Evolutionary conservation across 495 filamentous ascomycete species (phyloP).

Genomic region (Cudoniella acicularis): DNA sequence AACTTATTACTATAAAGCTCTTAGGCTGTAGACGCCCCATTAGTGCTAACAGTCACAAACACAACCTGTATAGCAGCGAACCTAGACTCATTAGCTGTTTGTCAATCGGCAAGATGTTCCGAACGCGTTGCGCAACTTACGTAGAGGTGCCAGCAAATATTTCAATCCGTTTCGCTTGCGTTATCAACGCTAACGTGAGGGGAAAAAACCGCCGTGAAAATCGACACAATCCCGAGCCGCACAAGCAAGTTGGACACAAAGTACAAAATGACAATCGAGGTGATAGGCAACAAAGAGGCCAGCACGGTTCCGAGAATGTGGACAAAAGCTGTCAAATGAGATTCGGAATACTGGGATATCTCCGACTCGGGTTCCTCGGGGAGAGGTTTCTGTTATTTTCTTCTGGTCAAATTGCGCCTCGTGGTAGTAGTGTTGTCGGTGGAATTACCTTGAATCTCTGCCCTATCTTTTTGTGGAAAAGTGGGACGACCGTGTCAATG

Average conservation of each 20-base stretch:
- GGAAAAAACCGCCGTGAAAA: not conserved
- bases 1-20: too few relatives aligned
- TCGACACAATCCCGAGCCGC: not conserved
- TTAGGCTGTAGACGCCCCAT: too few relatives aligned
- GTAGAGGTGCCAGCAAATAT: not conserved
- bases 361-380: not conserved
- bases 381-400: too few relatives aligned
- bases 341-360: not conserved
- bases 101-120: not conserved
- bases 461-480: conserved; percentile 12
- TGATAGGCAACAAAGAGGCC: not conserved
- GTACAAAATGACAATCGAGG: not conserved
- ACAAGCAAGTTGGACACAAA: not conserved
- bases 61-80: not conserved
- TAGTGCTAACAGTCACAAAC: too few relatives aligned
- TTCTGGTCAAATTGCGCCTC: too few relatives aligned
- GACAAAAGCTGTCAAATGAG: not conserved
- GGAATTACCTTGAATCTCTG: conserved; percentile 9
- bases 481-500: conserved; percentile 8
- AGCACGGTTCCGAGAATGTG: not conserved
- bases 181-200: not conserved
- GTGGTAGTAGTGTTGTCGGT: too few relatives aligned
- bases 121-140: not conserved
- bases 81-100: too few relatives aligned
- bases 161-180: not conserved